Conservation (phyloP, 2,329 filamentous ascomycete species). For the Fusarium bulbicola region DNA sequence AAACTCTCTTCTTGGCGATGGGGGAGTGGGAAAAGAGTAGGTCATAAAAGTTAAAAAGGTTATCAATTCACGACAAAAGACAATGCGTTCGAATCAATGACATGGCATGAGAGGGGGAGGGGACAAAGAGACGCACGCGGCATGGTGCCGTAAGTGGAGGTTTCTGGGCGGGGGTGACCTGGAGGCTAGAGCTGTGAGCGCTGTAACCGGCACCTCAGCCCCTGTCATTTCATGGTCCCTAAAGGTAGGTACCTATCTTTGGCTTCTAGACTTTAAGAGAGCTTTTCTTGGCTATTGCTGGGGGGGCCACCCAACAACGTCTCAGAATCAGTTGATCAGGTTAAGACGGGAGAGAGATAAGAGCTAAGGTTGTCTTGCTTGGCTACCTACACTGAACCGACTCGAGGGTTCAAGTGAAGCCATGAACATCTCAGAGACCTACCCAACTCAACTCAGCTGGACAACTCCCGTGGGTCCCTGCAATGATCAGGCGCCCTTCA, state of each 20-base stretch:
- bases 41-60: conserved; percentile 28
- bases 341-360: background rate
- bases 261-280: conserved; percentile 3
- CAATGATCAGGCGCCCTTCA: conserved; percentile 33
- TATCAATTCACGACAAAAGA: conserved; percentile 18
- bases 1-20: background rate
- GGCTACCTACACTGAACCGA: background rate
- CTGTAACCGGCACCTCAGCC: conserved; percentile 19
- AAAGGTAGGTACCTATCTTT: background rate
- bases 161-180: conserved; percentile 13
- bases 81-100: background rate
- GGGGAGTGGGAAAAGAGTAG: conserved; percentile 12
- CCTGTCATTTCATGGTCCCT: background rate
- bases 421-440: background rate
- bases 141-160: conserved; percentile 29
- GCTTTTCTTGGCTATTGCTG: background rate
- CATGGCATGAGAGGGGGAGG: conserved; percentile 19
- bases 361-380: background rate
- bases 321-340: conserved; percentile 21
- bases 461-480: conserved; percentile 16
- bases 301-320: conserved; percentile 14
- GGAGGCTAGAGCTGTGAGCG: conserved; percentile 3
- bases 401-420: background rate
- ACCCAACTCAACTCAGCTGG: conserved; percentile 22
- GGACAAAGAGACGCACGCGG: conserved; percentile 23